phyloP scores from a whole-genome alignment of 2,329 filamentous ascomycete species.

The Penicillium thymicola region DNA sequence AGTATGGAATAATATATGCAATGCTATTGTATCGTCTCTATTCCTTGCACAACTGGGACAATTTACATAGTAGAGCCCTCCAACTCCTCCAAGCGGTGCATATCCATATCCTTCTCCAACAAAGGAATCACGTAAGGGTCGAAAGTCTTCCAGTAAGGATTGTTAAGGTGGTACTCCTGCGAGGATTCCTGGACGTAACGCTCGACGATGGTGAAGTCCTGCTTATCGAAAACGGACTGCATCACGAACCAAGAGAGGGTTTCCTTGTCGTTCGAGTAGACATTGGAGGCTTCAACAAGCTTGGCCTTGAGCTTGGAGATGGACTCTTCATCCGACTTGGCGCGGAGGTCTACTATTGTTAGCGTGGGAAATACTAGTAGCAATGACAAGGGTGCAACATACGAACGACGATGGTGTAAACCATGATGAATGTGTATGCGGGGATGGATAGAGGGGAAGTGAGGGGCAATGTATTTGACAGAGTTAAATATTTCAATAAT shows the following conservation, averaged over 20 bases:
- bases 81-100: conserved; percentile 66
- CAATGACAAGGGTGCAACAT: conserved; percentile 5
- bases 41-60: background rate
- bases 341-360: conserved; percentile 51
- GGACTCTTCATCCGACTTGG: conserved; percentile 62
- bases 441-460: conserved; percentile 1
- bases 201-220: conserved; percentile 73
- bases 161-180: conserved; percentile 63
- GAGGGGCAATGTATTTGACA: conserved; percentile 7
- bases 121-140: conserved; percentile 70
- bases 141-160: conserved; percentile 74
- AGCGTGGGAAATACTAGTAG: background rate
- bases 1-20: background rate
- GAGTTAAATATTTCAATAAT: background rate
- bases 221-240: conserved; percentile 66
- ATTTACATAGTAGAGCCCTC: conserved; percentile 29
- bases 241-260: conserved; percentile 72
- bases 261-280: conserved; percentile 71
- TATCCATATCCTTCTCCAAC: conserved; percentile 66
- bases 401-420: conserved; percentile 33
- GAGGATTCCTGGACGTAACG: conserved; percentile 62
- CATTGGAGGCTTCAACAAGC: conserved; percentile 68
- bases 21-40: background rate
- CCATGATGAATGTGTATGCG: conserved; percentile 20
- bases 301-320: conserved; percentile 68